Conservation (phyloP, 495 filamentous ascomycete species). For the Penicillium dipodomyicola region DNA sequence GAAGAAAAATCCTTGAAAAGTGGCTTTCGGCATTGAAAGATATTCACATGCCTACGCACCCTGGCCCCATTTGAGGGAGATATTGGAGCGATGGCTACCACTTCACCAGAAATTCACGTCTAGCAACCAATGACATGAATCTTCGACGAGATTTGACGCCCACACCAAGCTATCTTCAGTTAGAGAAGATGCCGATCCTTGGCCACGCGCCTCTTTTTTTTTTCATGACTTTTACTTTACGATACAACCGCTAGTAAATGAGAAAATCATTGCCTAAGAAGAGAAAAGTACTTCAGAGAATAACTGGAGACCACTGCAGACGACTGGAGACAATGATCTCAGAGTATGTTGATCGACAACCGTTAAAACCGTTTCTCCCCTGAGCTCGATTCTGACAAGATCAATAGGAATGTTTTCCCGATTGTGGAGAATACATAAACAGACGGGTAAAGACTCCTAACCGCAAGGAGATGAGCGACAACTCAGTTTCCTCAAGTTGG, state of each 20-base stretch:
- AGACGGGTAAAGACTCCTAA: constrained; percentile 36
- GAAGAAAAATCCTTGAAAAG: constrained; percentile 8
- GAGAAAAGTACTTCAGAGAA: background rate
- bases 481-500: constrained; percentile 28
- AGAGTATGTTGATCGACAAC: constrained; percentile 25
- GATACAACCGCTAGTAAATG: background rate
- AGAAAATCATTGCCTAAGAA: constrained; percentile 1
- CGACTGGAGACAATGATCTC: constrained; percentile 9
- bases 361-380: constrained; percentile 28
- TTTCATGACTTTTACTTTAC: background rate
- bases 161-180: constrained; percentile 9
- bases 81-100: constrained; percentile 13
- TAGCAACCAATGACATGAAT: background rate
- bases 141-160: constrained; percentile 9
- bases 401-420: background rate
- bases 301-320: background rate
- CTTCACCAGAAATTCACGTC: background rate
- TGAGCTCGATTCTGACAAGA: constrained; percentile 19
- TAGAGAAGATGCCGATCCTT: constrained; percentile 6
- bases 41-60: constrained; percentile 19
- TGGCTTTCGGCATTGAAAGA: constrained; percentile 15
- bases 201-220: background rate
- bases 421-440: constrained; percentile 20
- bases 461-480: constrained; percentile 29
- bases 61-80: constrained; percentile 9